Evolutionary conservation across 371 early-diverging fungal genomes (phyloP).

Genomic region (Apophysomyces trapeziformis): DNA sequence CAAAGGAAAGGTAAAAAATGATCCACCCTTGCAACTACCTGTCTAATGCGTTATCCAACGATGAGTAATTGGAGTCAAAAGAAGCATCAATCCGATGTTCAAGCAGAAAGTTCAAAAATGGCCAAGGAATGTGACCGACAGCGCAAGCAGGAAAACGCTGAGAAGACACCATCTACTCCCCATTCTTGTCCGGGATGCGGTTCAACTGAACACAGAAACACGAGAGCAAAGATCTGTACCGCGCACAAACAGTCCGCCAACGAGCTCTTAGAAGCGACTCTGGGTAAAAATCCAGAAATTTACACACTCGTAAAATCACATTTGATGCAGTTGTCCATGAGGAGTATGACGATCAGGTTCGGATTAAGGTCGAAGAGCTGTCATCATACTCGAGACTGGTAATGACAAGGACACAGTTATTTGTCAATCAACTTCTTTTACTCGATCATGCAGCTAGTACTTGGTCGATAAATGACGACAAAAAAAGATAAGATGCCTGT

Average conservation of each 20-base stretch:
- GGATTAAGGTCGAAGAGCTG: neutral
- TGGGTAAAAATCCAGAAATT: neutral
- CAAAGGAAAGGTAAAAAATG: neutral
- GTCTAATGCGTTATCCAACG: neutral
- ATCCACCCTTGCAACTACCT: neutral
- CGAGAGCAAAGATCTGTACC: neutral
- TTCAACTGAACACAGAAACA: neutral
- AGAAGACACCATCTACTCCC: neutral
- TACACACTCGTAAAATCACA: neutral
- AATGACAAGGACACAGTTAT: neutral
- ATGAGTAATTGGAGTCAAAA: neutral
- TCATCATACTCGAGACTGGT: neutral
- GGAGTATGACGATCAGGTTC: neutral
- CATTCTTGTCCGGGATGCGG: neutral
- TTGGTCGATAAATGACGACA: neutral
- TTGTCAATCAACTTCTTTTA: neutral
- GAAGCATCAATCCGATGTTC: neutral
- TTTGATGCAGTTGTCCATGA: neutral
- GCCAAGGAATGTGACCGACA: neutral
- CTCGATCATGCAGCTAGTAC: neutral
- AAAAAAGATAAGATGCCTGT: too few species aligned
- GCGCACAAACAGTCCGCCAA: neutral
- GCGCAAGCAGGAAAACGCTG: neutral
- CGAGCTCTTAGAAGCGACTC: neutral
- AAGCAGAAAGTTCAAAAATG: neutral